Base-by-base conservation (phyloP, 2,329 filamentous ascomycete species). In the Talaromyces sp. region DNA sequence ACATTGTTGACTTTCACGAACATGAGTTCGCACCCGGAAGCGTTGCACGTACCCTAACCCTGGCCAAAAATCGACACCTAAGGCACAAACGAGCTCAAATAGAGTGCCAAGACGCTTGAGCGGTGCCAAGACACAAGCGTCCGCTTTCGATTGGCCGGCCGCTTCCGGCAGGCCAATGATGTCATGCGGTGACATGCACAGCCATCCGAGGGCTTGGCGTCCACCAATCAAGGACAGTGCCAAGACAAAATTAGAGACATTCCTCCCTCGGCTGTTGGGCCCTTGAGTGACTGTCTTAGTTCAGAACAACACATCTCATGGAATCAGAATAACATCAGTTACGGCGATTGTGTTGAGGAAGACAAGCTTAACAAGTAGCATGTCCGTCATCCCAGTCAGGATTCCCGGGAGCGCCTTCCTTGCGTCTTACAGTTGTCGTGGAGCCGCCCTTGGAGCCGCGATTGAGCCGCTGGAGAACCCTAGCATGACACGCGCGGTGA, bases 81-180 rank as follows among this genome's bases (percentile, higher is more conserved):
- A 49, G 45, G 22, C 45, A 49, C 5, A 25, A 6, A 15, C 15
- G 49, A 52, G 4, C 15, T 49, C 2, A 31, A 31, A 33, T 52
- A 33, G 27, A 52, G 0, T 33, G 49, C 47, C 49, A 62, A 54
- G 60, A 54, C 19, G 17, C 37, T n/a, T 33, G 13, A 3, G 2
- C 31, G 7, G 11, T 47, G 41, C 58, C 43, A 50, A 49, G 58
- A 50, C n/a, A 10, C 33, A 8, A 33, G 17, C 17, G 25, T 22
- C 61, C 61, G 61, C 43, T 56, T 43, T 33, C 61, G 49, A 63
- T 63, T 63, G 61, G 61, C 25, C 45, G 25, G 61, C 50, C 43
- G 61, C 22, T 47, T 63, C 50, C 50, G 61, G 49, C 61, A 56
- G 25, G 27, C 27, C 22, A 35, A 52, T 63, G 61, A 63, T 63